These are phyloP conservation scores for Podila clonocystis DNA, from an alignment of 192 early-diverging fungal genomes.

Conservation along the genomic window DNA sequence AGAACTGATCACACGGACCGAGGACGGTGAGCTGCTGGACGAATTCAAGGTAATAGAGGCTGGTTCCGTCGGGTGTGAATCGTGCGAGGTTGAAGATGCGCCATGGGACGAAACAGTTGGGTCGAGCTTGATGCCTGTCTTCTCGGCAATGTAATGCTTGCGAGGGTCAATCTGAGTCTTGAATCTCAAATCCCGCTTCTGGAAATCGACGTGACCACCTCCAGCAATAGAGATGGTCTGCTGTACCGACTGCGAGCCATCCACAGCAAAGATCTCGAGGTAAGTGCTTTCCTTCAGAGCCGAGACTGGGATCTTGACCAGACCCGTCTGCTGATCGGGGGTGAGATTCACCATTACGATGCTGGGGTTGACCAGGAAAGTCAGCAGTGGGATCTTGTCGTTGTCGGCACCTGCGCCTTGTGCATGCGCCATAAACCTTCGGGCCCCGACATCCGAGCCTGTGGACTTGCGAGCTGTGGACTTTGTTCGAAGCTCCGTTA, in stretches of 20 bases:
- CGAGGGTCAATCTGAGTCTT: slow-evolving; percentile 27
- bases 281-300: slow-evolving; percentile 30
- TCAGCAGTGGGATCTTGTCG: slow-evolving; percentile 9
- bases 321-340: slow-evolving; percentile 13
- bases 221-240: slow-evolving; percentile 15
- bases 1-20: slow-evolving; percentile 39
- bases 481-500: not conserved
- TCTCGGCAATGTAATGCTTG: slow-evolving; percentile 47
- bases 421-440: not conserved
- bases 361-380: slow-evolving; percentile 38
- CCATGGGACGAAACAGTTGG: not conserved
- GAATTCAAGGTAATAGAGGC: slow-evolving; percentile 32
- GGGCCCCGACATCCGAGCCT: not conserved
- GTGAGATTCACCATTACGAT: slow-evolving; percentile 23
- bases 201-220: not conserved
- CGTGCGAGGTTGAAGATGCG: not conserved
- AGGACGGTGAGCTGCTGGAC: slow-evolving; percentile 21
- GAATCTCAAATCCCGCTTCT: slow-evolving; percentile 40
- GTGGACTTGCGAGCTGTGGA: not conserved
- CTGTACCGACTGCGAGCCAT: slow-evolving; percentile 34
- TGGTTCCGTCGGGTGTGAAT: not conserved
- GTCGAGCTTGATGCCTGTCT: slow-evolving; percentile 30
- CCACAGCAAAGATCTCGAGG: slow-evolving; percentile 27
- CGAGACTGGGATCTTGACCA: slow-evolving; percentile 16
- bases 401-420: not conserved